Evolutionary conservation across 495 filamentous ascomycete genomes (phyloP), one percentile per base, ranked within the genome.

Genomic region (Podospora comata): DNA sequence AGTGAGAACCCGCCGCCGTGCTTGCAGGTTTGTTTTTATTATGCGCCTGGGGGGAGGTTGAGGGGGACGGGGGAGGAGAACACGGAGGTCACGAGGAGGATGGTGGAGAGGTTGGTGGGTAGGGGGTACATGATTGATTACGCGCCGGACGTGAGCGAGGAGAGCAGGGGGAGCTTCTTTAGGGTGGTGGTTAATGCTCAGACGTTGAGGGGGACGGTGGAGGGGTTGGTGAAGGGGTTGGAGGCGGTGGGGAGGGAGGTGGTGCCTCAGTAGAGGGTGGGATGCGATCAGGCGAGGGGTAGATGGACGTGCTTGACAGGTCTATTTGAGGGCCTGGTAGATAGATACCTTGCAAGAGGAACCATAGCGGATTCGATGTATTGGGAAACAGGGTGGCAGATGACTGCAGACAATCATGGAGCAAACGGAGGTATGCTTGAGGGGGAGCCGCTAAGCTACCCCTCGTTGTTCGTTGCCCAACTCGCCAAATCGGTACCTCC

Each of bases 91-190:
- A 97, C 94, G 23, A 84, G 85, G 77, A 75, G 76, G 65, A 88
- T 96, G 67, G 90, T 87, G 15, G 79, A 80, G 71, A 81, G 79
- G 65, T 81, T 97, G 68, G 83, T 97, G 23, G 69, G 67, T 23
- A 85, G 85, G 77, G 95, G 94, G 3, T 97, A 93, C 77, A 97
- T 97, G 94, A 84, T 97, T 30, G 94, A 98, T 81, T 97, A 92
- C 80, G 91, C 94, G 65, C 92, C 92, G 0, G 39, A 48, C 18
- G 39, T 48, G 7, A 48, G 39, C 9, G 13, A 48, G 39, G 91
- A 89, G 26, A 84, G 87, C 69, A 85, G 83, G 73, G 94, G 94
- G 5, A 89, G 86, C 76, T 94, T 97, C 74, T 93, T 98, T 78
- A 83, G 94, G 60, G 93, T 91, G 18, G 94, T 98, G 60, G 91